A percentile compares a stretch with the other conserved stretches of the same genome.
Evolutionary conservation across 2,329 filamentous ascomycete species (phyloP).

Genomic region (Venturiaceae sp.): DNA sequence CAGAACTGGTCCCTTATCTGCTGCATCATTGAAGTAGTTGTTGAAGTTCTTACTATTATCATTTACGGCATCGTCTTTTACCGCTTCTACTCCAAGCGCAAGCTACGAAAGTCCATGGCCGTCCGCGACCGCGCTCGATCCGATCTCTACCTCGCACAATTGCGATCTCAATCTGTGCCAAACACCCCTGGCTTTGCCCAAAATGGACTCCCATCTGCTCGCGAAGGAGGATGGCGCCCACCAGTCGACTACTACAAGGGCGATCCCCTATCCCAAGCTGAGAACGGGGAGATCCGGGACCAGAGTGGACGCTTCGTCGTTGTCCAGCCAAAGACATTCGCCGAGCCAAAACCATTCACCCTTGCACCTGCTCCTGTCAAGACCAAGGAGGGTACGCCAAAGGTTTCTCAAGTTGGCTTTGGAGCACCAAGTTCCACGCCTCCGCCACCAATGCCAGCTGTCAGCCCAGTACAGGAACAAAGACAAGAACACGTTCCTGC

Average conservation of each 20-base stretch:
- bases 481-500: slow-evolving; percentile 56
- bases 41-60: slow-evolving; percentile 82
- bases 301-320: slow-evolving; percentile 39
- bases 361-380: slow-evolving; percentile 77
- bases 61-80: slow-evolving; percentile 96
- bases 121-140: slow-evolving; percentile 86
- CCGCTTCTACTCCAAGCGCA: slow-evolving; percentile 93
- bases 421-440: slow-evolving; percentile 13
- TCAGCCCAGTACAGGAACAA: slow-evolving; percentile 25
- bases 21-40: slow-evolving; percentile 91
- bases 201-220: slow-evolving; percentile 50
- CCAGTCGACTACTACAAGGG: slow-evolving; percentile 30
- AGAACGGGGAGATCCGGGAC: slow-evolving; percentile 36
- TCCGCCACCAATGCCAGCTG: slow-evolving; percentile 17
- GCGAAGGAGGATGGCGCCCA: slow-evolving; percentile 40
- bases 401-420: slow-evolving; percentile 38
- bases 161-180: slow-evolving; percentile 69
- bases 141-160: slow-evolving; percentile 75
- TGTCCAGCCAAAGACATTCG: slow-evolving; percentile 32
- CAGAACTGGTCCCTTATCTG: slow-evolving; percentile 95
- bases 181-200: slow-evolving; percentile 74
- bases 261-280: slow-evolving; percentile 38
- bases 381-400: slow-evolving; percentile 60
- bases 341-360: slow-evolving; percentile 57
- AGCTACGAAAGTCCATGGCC: slow-evolving; percentile 94